Base-by-base conservation (phyloP, 169 alveolate species). In the Cryptosporidium muris region DNA sequence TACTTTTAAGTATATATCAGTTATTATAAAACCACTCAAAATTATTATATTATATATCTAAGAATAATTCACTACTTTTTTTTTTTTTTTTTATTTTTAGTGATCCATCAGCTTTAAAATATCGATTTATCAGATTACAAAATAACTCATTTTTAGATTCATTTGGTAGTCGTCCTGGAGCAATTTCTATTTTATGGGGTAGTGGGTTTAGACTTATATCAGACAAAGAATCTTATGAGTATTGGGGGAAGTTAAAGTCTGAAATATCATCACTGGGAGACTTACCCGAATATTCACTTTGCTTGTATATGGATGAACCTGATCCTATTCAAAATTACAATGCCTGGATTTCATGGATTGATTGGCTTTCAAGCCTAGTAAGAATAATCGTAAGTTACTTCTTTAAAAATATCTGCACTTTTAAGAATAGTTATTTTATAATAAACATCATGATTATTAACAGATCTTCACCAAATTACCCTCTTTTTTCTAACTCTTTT, bases 51-150 rank as follows among this genome's bases (percentile, higher is more conserved):
- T 11, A 49, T 11, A 49, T n/a, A 49, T 11, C n/a, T 11, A 49
- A 1, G 16, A 49, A 1, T 11, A 49, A 49, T 54, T 54, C 42
- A 14, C 11, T n/a, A 54, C 25, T 1, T 54, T 12, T 54, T n/a
- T 12, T 6, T 12, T 54, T 12, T 12, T n/a, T 11, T 1, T 11
- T n/a, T 12, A 14, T 42, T 64, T 45, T 45, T 14, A 74, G 85
- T 58, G 85, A 74, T 58, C 85, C 85, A 9, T 74, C 85, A 6
- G 85, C 54, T 8, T 58, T 74, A 47, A 74, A 74, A 64, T 74
- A 56, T 16, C 85, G 85, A n/a, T 45, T 74, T n/a, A 12, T 74
- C 14, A 74, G 85, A 54, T 11, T 74, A 58, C 54, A 62, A 36
- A 74, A 74, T 58, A 68, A 74, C 16, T 25, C 36, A 16, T 74